Base-by-base conservation (phyloP, 805 yeast species). In the Myxozyma monticola region DNA sequence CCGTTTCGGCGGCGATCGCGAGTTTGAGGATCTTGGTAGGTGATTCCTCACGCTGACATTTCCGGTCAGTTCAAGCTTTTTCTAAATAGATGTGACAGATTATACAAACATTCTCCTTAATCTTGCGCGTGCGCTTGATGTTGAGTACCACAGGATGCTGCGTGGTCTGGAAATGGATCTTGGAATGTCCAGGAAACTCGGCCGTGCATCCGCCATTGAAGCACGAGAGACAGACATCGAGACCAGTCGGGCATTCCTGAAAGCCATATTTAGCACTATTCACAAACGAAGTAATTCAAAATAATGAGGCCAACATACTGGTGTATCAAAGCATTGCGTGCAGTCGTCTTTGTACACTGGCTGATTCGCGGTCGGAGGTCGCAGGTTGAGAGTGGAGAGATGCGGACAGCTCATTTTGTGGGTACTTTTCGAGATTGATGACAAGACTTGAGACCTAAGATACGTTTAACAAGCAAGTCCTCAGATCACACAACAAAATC, bases 301-400 rank as follows among this genome's bases (percentile, higher is more conserved):
- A 20, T n/a, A 35, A 14, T n/a, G 14, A 17, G 14, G n/a, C 25
- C 5, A 26, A 31, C 68, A 20, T 49, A 68, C 72, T 3, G 87
- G 78, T 0, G 87, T 80, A 54, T 83, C 91, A 63, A 85, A 91
- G 45, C 90, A 84, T 68, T 79, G 91, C 71, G 85, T 85, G 65
- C 97, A 90, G 59, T 89, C 96, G 70, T 91, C 97, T 64, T 88
- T 90, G 62, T 80, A 83, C 15, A 90, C 79, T 2, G 75, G 71
- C 21, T 68, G 54, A n/a, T 45, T 26, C 14, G 59, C 42, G 17
- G 42, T 26, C 3, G 26, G 70, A 1, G 48, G 2, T 58, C 48
- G 15, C 55, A 58, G 36, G 6, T 9, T 20, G 3, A 40, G 21
- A 5, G 25, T 26, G 3, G 45, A 28, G 4, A 57, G 38, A 46